Evolutionary conservation across 805 yeast species (phyloP).

Genomic region (Cephaloascus albidus): DNA sequence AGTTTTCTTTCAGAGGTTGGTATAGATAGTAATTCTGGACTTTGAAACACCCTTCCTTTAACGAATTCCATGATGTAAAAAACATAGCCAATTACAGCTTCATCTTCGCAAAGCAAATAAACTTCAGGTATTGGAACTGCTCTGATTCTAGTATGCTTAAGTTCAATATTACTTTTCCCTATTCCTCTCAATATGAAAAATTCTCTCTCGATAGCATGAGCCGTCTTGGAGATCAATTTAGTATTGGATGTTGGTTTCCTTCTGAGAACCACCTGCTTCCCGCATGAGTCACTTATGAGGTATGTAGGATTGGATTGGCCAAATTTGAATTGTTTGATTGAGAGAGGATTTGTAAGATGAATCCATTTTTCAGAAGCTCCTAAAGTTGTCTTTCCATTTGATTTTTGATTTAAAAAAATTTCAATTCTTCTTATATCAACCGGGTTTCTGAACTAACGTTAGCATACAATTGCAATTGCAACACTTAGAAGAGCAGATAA

Average conservation of each 20-base stretch:
- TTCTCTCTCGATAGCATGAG: conserved; percentile 58
- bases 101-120: conserved; percentile 46
- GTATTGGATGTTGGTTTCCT: conserved; percentile 46
- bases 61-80: conserved; percentile 56
- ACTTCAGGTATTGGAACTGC: conserved; percentile 49
- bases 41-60: conserved; percentile 46
- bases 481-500: too few relatives aligned
- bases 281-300: conserved; percentile 29
- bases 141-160: conserved; percentile 6
- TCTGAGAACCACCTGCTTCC: conserved; percentile 37
- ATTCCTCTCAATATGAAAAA: conserved; percentile 37
- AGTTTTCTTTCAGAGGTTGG: conserved; percentile 11
- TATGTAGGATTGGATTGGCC: conserved; percentile 64
- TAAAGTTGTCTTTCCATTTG: background rate
- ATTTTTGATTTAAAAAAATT: background rate
- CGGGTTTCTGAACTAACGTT: background rate
- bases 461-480: background rate
- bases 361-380: background rate
- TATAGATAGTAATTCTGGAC: conserved; percentile 35
- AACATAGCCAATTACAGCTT: conserved; percentile 40
- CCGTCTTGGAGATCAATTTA: conserved; percentile 41
- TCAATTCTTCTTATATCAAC: background rate
- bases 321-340: conserved; percentile 42
- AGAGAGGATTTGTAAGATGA: conserved; percentile 15
- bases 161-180: conserved; percentile 16